Evolutionary conservation across 495 filamentous ascomycete genomes (phyloP).

Genomic region (Neurospora africana): DNA sequence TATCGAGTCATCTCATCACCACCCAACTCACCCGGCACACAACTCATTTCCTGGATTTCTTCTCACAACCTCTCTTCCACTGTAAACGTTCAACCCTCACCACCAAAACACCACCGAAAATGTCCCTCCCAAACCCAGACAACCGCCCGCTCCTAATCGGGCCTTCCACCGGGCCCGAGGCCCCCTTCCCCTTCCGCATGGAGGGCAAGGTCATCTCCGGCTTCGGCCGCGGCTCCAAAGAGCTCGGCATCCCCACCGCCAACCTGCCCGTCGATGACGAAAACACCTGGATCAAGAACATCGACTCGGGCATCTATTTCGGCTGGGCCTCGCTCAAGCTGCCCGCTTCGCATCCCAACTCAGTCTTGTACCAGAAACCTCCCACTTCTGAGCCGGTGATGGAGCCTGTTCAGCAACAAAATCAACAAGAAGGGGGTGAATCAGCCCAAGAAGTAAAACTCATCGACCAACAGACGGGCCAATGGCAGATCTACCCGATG

Average conservation of each 20-base stretch:
- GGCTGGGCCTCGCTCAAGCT: conserved; percentile 68
- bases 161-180: conserved; percentile 53
- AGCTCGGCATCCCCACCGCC: conserved; percentile 93
- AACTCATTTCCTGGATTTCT: neutral
- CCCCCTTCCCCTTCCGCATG: conserved; percentile 73
- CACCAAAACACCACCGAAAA: neutral
- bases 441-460: neutral
- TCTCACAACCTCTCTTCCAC: neutral
- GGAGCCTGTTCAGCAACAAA: neutral
- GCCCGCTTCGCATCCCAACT: conserved; percentile 29
- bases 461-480: neutral
- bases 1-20: neutral
- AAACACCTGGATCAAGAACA: conserved; percentile 57
- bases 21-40: neutral
- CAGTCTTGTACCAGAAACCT: conserved; percentile 7
- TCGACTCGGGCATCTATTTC: conserved; percentile 79
- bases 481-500: conserved; percentile 55
- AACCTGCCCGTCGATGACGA: conserved; percentile 76
- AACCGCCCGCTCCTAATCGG: conserved; percentile 56
- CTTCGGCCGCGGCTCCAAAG: conserved; percentile 87
- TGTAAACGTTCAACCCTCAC: neutral
- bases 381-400: conserved; percentile 3
- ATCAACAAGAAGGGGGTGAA: neutral
- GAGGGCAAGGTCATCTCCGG: conserved; percentile 80
- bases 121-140: conserved; percentile 10